A percentile compares a stretch with the other conserved stretches of the same genome.
These are phyloP conservation scores for Actinidia arguta DNA, from an alignment of 179 eudicot genomes.

Conservation along the genomic window DNA sequence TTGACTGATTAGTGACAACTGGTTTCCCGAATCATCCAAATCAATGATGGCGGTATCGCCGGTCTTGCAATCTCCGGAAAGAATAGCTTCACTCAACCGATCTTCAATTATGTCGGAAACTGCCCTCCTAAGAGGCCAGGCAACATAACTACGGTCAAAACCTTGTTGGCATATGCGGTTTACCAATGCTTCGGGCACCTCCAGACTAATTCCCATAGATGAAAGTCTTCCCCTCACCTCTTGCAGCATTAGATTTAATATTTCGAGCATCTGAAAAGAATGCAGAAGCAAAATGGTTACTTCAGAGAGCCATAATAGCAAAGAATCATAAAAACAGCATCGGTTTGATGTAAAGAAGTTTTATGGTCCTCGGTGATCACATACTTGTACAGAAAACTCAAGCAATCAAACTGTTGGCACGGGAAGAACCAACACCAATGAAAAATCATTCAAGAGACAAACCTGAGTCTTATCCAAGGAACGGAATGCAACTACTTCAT, in stretches of 20 bases:
- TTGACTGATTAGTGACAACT: constrained; percentile 40
- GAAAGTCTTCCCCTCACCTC: constrained; percentile 50
- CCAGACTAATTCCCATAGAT: constrained; percentile 44
- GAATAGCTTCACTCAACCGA: constrained; percentile 53
- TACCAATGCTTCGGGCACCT: constrained; percentile 46
- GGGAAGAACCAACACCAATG: neutral
- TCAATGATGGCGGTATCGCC: constrained; percentile 52
- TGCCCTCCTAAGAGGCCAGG: constrained; percentile 59
- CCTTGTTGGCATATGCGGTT: constrained; percentile 53
- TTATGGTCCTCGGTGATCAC: neutral
- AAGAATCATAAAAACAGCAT: neutral
- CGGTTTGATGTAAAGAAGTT: neutral
- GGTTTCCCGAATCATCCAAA: constrained; percentile 53
- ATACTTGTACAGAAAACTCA: neutral
- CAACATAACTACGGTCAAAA: constrained; percentile 57
- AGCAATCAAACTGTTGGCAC: neutral
- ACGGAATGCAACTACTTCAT: constrained; percentile 66
- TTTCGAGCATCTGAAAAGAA: constrained; percentile 54
- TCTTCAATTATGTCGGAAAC: constrained; percentile 54
- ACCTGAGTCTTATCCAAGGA: constrained; percentile 63
- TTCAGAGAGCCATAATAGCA: neutral
- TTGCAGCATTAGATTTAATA: constrained; percentile 47
- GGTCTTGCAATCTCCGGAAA: constrained; percentile 41
- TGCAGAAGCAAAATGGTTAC: neutral
- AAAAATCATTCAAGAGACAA: constrained; percentile 18